Percentiles rank a stretch among this genome's conserved stretches.
These are phyloP conservation scores for Hansenula lynferdii DNA, from an alignment of 1,139 yeast genomes.

Conservation along the genomic window DNA sequence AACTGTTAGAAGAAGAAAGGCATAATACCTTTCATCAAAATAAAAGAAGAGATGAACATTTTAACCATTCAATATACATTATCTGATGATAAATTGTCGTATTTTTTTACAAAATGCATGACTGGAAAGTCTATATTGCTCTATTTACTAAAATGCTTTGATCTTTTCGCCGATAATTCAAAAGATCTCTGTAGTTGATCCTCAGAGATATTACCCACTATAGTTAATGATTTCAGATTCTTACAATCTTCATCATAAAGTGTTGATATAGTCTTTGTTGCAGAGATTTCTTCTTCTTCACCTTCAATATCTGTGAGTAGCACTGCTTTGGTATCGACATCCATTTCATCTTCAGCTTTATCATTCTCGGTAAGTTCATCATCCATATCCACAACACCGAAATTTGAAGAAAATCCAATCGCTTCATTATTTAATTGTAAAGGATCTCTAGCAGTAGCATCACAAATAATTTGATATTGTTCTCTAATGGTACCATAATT, in stretches of 20 bases:
- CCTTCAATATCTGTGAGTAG: conserved; percentile 72
- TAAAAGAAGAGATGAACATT: neutral
- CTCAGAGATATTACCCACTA: conserved; percentile 39
- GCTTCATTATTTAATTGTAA: conserved; percentile 33
- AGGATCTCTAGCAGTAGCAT: conserved; percentile 27
- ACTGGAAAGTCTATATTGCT: neutral
- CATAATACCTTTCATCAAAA: conserved; percentile 8
- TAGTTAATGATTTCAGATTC: conserved; percentile 29
- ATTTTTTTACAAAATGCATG: neutral
- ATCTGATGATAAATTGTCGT: too few species aligned
- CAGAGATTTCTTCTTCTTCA: conserved; percentile 61
- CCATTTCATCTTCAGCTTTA: conserved; percentile 26
- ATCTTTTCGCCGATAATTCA: conserved; percentile 37
- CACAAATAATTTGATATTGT: conserved; percentile 40
- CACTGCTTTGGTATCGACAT: conserved; percentile 30
- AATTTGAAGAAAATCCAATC: conserved; percentile 53
- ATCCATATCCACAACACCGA: conserved; percentile 51
- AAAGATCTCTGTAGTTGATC: conserved; percentile 47
- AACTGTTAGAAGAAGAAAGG: conserved; percentile 25
- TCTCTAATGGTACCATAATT: conserved; percentile 43
- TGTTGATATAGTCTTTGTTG: conserved; percentile 28
- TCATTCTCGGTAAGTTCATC: conserved; percentile 29
- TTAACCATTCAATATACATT: too few species aligned
- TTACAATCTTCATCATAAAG: conserved; percentile 26
- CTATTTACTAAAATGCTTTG: conserved; percentile 25